phyloP scores from a whole-genome alignment of 2,329 filamentous ascomycete species.

The Aaosphaeria arxii region DNA sequence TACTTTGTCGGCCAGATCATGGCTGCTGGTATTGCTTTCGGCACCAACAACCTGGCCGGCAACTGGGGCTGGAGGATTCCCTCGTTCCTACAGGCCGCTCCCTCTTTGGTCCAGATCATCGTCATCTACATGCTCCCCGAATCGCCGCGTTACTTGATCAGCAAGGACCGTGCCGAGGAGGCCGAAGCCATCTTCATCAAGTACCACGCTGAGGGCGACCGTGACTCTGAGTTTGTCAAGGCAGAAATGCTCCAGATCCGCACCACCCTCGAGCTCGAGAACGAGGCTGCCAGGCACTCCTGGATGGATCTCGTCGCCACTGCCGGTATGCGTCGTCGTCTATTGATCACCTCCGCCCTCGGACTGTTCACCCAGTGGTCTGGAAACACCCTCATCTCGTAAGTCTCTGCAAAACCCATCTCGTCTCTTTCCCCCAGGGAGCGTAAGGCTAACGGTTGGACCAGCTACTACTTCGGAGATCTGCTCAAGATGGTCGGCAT shows the following conservation, averaged over 20 bases:
- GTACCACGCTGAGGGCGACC: constrained; percentile 61
- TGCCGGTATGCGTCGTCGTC: constrained; percentile 59
- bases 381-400: constrained; percentile 57
- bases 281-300: constrained; percentile 44
- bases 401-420: not conserved
- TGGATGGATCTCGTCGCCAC: constrained; percentile 60
- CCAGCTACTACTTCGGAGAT: constrained; percentile 57
- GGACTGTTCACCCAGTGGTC: constrained; percentile 65
- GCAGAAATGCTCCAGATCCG: constrained; percentile 64
- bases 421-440: not conserved
- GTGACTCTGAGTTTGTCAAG: constrained; percentile 57
- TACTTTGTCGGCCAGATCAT: constrained; percentile 58
- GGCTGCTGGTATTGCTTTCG: constrained; percentile 61
- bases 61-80: constrained; percentile 66
- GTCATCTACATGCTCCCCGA: constrained; percentile 61
- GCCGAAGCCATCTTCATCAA: constrained; percentile 58
- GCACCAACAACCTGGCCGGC: constrained; percentile 54
- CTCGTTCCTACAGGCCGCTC: constrained; percentile 59
- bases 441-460: not conserved
- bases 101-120: constrained; percentile 57
- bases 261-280: constrained; percentile 58
- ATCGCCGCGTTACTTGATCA: constrained; percentile 61
- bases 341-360: constrained; percentile 58
- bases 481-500: constrained; percentile 61
- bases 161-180: constrained; percentile 59